Evolutionary conservation across 768 basidiomycete genomes (phyloP).

Genomic region (Porpolomopsis calyptriformis): DNA sequence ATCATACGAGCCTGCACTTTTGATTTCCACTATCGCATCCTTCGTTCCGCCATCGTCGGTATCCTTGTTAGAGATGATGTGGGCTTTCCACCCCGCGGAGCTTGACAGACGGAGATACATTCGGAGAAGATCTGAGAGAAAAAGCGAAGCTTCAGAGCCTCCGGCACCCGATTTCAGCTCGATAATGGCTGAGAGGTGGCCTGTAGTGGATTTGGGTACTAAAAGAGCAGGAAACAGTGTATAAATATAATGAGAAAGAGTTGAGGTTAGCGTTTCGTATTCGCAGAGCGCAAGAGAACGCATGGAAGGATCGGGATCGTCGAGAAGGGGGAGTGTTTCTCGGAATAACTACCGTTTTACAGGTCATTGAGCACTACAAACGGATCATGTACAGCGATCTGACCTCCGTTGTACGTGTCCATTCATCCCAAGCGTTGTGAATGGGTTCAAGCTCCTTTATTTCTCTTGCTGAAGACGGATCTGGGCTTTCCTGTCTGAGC

Average conservation of each 20-base stretch:
- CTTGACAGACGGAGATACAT: constrained; percentile 74
- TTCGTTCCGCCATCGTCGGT: constrained; percentile 56
- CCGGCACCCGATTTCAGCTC: constrained; percentile 92
- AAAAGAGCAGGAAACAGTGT: constrained; percentile 59
- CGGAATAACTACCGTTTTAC: constrained; percentile 46
- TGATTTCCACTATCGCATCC: constrained; percentile 72
- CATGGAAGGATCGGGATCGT: constrained; percentile 69
- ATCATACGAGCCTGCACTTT: constrained; percentile 72
- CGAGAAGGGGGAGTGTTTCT: constrained; percentile 50
- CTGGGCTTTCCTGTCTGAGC: constrained; percentile 41
- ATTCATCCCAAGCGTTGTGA: constrained; percentile 56
- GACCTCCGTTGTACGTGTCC: constrained; percentile 49
- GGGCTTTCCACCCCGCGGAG: constrained; percentile 45
- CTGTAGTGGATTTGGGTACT: constrained; percentile 59
- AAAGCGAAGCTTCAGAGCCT: constrained; percentile 79
- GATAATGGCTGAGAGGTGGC: constrained; percentile 62
- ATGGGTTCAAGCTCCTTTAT: constrained; percentile 63
- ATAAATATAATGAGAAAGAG: constrained; percentile 26
- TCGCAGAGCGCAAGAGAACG: constrained; percentile 66
- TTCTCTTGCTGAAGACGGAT: constrained; percentile 42
- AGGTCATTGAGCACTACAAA: constrained; percentile 5
- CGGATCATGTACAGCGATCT: constrained; percentile 13
- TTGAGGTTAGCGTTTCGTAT: constrained; percentile 33
- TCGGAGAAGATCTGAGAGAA: constrained; percentile 61
- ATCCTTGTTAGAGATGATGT: constrained; percentile 48